Percentiles rank a stretch among this genome's conserved stretches.
Conservation (phyloP, 2,329 filamentous ascomycete species). For the Blumeriella jaapii region DNA sequence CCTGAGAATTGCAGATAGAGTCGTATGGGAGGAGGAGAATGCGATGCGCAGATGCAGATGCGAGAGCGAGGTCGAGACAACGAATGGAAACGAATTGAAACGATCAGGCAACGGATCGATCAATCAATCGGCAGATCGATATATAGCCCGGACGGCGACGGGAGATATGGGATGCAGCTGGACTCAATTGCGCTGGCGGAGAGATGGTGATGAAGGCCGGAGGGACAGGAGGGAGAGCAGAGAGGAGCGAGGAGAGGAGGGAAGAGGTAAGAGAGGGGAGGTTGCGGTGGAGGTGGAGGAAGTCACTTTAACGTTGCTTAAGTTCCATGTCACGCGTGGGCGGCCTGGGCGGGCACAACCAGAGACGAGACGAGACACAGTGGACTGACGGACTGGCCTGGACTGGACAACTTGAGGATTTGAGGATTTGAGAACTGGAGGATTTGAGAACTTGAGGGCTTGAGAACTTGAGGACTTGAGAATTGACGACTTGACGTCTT, state of each 20-base stretch:
- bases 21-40: constrained; percentile 1
- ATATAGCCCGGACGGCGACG: background rate
- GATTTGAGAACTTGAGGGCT: too few relatives aligned
- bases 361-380: background rate
- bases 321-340: too few relatives aligned
- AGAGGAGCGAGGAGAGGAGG: background rate
- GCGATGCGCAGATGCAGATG: background rate
- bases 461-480: too few relatives aligned
- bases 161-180: background rate
- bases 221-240: constrained; percentile 1
- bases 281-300: background rate
- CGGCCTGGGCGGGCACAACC: too few relatives aligned
- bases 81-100: too few relatives aligned
- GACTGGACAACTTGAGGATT: background rate
- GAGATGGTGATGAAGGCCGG: background rate
- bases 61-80: too few relatives aligned
- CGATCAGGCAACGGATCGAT: too few relatives aligned
- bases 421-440: too few relatives aligned
- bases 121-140: too few relatives aligned
- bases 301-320: too few relatives aligned
- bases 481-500: too few relatives aligned
- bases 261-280: background rate
- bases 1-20: constrained; percentile 1
- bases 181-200: background rate
- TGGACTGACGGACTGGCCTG: background rate